Base-by-base conservation (phyloP, 2,329 filamentous ascomycete genomes). In the Drechslerella stenobrocha region DNA sequence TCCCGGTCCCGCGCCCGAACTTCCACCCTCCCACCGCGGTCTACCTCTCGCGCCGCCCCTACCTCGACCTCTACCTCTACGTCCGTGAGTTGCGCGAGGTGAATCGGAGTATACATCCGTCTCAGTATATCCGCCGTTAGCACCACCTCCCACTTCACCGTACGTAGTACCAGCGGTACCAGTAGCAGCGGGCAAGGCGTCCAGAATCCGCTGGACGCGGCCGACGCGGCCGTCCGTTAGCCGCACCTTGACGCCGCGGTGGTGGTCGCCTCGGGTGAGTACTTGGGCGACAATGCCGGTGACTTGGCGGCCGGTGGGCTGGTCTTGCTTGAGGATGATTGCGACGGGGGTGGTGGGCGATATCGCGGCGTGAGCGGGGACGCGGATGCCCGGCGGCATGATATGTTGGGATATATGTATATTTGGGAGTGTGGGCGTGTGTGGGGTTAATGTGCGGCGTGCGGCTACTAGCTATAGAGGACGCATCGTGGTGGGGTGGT, bases 241-340 rank as follows among this genome's bases (percentile, higher is more conserved):
- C 1, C 88, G 83, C 22, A 91, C 87, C 76, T 91, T 92, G 77
- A 91, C 88, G 32, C 88, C 88, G 7, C 87, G 81, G 1, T 87
- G 87, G 73, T 92, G 88, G 71, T 91, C 83, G 23, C 87, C 87
- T 0, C 82, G 79, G 1, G 88, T 91, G 47, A 92, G 79, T 0
- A 91, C 75, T 45, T 89, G 83, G 52, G 81, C 80, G 0, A 92
- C 83, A 3, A 80, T 76, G 22, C 88, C 88, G 44, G 80, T 78
- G 0, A 89, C 87, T 72, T 89, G 84, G 45, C 82, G 81, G 4
- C 88, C 88, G 0, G 87, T 90, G 0, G 82, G 82, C 74, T 92
- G 88, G 75, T 92, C 88, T 67, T 82, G 80, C 73, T 92, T 92
- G 28, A 90, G 80, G 0, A 91, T 80, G 57, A 92, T 88, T 48